Conservation (phyloP, 257 asterid genomes). For the Orobanche coerulescens region DNA sequence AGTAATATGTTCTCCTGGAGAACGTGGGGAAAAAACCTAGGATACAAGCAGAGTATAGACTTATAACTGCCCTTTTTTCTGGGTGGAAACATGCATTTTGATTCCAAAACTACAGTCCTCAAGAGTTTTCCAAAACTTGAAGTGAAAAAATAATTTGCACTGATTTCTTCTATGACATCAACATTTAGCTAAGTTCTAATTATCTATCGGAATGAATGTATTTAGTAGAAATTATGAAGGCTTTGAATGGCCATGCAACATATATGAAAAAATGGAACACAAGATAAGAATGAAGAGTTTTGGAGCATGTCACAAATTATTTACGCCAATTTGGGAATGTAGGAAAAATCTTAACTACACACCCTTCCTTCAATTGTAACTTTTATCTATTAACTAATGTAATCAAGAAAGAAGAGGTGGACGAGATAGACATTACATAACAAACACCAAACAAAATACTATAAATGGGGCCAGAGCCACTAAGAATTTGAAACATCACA, state of each 20-base stretch:
- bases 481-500: neutral
- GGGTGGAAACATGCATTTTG: too few relatives aligned
- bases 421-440: neutral
- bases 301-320: neutral
- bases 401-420: neutral
- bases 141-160: neutral
- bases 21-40: too few relatives aligned
- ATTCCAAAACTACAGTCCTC: neutral
- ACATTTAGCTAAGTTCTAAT: neutral
- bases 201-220: neutral
- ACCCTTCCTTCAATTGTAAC: neutral
- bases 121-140: neutral
- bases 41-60: too few relatives aligned
- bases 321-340: too few relatives aligned
- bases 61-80: too few relatives aligned
- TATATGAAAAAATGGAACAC: neutral
- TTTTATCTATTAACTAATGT: neutral
- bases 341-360: too few relatives aligned
- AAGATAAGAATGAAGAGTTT: neutral
- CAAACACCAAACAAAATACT: neutral
- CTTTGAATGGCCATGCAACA: neutral
- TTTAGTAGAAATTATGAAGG: neutral
- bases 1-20: neutral
- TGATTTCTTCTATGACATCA: neutral
- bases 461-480: neutral